Conservation (phyloP, 78 protist genomes). For the Dictyostelium brefeldianum region DNA sequence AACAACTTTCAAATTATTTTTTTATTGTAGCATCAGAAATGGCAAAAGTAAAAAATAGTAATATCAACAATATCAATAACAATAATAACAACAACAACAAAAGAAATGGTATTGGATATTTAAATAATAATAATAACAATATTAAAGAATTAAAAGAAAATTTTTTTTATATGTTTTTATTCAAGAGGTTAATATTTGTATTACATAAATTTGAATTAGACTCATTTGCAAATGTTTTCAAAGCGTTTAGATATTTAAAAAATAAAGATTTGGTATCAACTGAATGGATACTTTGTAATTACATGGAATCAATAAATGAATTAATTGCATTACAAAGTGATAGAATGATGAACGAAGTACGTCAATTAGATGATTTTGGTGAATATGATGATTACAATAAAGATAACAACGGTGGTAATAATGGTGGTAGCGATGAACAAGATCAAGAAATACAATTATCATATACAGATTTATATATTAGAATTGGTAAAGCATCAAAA, state of each 20-base stretch:
- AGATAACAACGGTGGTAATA: neutral
- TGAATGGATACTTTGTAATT: conserved; percentile 44
- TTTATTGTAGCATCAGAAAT: conserved; percentile 55
- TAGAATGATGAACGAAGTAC: conserved; percentile 20
- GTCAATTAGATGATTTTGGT: conserved; percentile 43
- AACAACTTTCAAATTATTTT: conserved; percentile 29
- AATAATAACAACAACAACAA: neutral
- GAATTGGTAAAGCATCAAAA: conserved; percentile 62
- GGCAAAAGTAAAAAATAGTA: neutral
- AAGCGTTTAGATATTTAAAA: conserved; percentile 36
- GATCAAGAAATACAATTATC: neutral
- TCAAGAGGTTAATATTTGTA: conserved; percentile 5
- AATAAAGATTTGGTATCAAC: neutral
- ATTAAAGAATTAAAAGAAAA: conserved; percentile 3
- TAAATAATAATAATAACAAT: neutral
- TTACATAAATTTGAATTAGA: conserved; percentile 37
- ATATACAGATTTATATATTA: conserved; percentile 28
- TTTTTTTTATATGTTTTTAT: conserved; percentile 47
- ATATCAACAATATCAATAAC: neutral
- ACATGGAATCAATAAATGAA: conserved; percentile 32
- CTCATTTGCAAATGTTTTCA: neutral
- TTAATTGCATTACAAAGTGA: conserved; percentile 20
- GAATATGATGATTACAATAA: neutral
- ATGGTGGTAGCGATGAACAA: neutral
- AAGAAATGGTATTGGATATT: too few relatives aligned